phyloP scores from a whole-genome alignment of 176 grass and related monocot genomes.

The Musa schizocarpa region DNA sequence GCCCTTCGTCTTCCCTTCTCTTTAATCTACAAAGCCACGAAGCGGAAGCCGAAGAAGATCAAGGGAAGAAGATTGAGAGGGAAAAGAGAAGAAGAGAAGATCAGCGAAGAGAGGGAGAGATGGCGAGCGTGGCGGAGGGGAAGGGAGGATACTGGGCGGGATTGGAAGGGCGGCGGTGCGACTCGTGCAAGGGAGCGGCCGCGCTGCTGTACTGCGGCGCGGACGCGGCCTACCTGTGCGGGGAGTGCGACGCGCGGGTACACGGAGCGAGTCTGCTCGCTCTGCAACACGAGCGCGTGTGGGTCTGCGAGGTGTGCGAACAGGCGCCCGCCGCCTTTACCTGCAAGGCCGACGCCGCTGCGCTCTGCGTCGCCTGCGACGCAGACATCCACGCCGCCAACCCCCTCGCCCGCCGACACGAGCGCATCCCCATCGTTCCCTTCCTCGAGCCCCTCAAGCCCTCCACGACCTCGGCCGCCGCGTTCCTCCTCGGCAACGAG shows the following conservation, averaged over 20 bases:
- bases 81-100: background rate
- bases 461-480: background rate
- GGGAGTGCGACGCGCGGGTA: background rate
- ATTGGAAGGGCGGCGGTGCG: background rate
- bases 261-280: background rate
- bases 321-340: background rate
- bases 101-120: background rate
- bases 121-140: background rate
- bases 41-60: background rate
- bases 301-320: conserved; percentile 20
- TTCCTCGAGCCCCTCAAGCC: conserved; percentile 15
- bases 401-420: conserved; percentile 46
- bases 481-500: background rate
- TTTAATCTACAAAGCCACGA: background rate
- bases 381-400: conserved; percentile 56
- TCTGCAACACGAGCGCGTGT: conserved; percentile 36
- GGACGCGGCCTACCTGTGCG: conserved; percentile 11
- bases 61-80: too few species aligned
- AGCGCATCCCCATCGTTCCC: conserved; percentile 22
- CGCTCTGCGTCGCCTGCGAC: conserved; percentile 34
- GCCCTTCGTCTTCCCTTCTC: too few species aligned
- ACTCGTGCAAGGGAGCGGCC: conserved; percentile 6
- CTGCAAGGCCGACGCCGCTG: conserved; percentile 7
- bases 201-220: conserved; percentile 1
- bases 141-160: background rate